These are phyloP conservation scores for Fraxinus nigra DNA, from an alignment of 305 asterid species.

Conservation along the genomic window DNA sequence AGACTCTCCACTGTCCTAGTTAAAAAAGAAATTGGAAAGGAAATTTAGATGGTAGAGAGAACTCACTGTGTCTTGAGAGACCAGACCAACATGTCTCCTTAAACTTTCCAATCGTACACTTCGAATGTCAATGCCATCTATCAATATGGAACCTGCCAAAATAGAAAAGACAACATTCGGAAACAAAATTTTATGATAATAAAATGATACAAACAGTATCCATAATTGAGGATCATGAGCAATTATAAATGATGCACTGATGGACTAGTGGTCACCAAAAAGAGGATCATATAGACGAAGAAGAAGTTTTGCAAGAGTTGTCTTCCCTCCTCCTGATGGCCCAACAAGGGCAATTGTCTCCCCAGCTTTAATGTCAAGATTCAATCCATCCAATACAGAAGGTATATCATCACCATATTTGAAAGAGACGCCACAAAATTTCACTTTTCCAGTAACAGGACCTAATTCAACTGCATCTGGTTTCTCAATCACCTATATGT, in stretches of 20 bases:
- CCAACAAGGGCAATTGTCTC: conserved; percentile 90
- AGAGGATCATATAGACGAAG: conserved; percentile 89
- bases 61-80: conserved; percentile 79
- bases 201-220: conserved; percentile 11
- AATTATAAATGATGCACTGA: conserved; percentile 6
- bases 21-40: not conserved
- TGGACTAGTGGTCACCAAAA: conserved; percentile 42
- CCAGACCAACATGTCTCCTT: conserved; percentile 82
- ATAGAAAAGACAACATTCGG: conserved; percentile 14
- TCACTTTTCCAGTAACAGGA: conserved; percentile 64
- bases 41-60: conserved; percentile 3
- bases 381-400: conserved; percentile 48
- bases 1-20: not conserved
- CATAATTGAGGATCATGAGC: not conserved
- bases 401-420: conserved; percentile 50
- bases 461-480: conserved; percentile 62
- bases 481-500: conserved; percentile 55
- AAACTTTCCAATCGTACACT: conserved; percentile 56
- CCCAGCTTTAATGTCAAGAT: conserved; percentile 79
- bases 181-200: conserved; percentile 4
- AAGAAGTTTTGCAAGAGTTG: conserved; percentile 81
- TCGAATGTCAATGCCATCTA: conserved; percentile 69
- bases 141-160: conserved; percentile 57
- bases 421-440: conserved; percentile 60
- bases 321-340: conserved; percentile 97